Conservation (phyloP, 2,329 filamentous ascomycete genomes). For the Periconia digitata region DNA sequence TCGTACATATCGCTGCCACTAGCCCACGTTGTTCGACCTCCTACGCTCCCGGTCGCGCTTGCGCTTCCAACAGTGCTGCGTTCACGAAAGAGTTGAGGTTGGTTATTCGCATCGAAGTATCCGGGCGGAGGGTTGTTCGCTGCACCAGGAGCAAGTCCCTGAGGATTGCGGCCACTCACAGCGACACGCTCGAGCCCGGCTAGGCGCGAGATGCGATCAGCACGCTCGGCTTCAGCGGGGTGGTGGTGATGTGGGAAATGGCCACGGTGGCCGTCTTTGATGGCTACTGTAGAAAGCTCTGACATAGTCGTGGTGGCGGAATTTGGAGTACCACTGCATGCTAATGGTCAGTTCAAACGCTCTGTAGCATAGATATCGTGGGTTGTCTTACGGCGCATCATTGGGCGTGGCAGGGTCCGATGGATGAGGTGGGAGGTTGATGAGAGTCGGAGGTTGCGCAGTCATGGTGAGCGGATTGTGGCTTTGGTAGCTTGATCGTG, state of each 20-base stretch:
- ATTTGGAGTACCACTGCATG: conserved; percentile 79
- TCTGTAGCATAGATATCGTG: neutral
- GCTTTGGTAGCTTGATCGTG: too few relatives aligned
- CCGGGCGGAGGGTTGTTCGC: conserved; percentile 48
- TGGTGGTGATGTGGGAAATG: conserved; percentile 66
- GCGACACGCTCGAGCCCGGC: conserved; percentile 88
- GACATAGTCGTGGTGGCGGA: conserved; percentile 91
- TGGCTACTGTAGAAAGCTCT: conserved; percentile 87
- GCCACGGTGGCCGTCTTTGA: conserved; percentile 93
- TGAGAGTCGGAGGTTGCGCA: conserved; percentile 64
- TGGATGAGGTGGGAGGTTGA: conserved; percentile 80
- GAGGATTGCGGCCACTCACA: conserved; percentile 63
- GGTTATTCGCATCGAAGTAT: conserved; percentile 80
- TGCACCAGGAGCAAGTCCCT: conserved; percentile 51
- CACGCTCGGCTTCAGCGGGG: conserved; percentile 86
- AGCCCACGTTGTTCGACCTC: conserved; percentile 70
- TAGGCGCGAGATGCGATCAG: conserved; percentile 91
- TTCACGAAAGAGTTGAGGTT: conserved; percentile 67
- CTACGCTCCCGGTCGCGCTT: conserved; percentile 79
- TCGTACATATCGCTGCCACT: conserved; percentile 61
- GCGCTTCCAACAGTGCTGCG: conserved; percentile 88
- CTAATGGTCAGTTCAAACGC: conserved; percentile 14
- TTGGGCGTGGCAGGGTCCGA: conserved; percentile 85
- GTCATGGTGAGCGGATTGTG: conserved; percentile 21
- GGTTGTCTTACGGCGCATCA: conserved; percentile 74